phyloP scores from a whole-genome alignment of 169 alveolate genomes.

The Plasmodium gallinaceum region DNA sequence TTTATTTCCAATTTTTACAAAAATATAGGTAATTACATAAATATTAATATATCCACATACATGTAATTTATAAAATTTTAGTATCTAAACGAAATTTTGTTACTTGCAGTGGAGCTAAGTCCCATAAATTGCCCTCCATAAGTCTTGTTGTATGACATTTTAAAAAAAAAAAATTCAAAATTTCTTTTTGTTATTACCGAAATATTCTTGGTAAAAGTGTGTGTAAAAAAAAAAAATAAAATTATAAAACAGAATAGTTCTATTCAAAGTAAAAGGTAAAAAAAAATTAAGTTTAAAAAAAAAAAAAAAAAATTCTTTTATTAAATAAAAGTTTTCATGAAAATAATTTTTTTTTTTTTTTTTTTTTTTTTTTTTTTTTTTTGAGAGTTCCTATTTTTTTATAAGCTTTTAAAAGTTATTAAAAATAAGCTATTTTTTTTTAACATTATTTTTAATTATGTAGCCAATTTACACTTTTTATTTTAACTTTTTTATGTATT shows the following conservation, averaged over 20 bases:
- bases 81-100: neutral
- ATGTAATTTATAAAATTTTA: neutral
- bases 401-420: neutral
- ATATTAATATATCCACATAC: neutral
- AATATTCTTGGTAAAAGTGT: neutral
- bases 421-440: neutral
- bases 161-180: conserved; percentile 3
- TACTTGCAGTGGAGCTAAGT: conserved; percentile 31
- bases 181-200: neutral
- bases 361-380: too few species aligned
- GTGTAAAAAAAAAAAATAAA: neutral
- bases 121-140: conserved; percentile 78
- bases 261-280: neutral
- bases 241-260: neutral
- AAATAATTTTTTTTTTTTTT: too few species aligned
- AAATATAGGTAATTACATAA: neutral
- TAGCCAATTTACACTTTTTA: conserved; percentile 8
- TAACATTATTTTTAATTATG: conserved; percentile 3
- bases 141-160: conserved; percentile 72
- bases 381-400: neutral
- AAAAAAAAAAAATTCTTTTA: neutral
- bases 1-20: too few species aligned
- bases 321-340: too few species aligned
- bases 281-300: neutral
- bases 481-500: conserved; percentile 8